phyloP scores from a whole-genome alignment of 1,284 basidiomycete species.

The Rugosomyces carneus region DNA sequence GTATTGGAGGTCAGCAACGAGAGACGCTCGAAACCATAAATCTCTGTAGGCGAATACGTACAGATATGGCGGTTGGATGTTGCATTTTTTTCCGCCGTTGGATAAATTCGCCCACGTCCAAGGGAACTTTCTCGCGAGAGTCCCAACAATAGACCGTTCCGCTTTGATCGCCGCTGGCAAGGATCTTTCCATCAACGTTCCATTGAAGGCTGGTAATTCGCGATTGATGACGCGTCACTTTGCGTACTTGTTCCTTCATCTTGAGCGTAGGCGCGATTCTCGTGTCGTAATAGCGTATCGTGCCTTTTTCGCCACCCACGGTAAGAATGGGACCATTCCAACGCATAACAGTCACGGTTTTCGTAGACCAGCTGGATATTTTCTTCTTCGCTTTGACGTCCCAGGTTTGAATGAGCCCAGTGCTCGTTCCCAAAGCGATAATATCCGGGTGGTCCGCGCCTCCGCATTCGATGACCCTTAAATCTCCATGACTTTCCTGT shows the following conservation, averaged over 20 bases:
- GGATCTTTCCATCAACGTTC: constrained; percentile 41
- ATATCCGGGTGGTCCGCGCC: constrained; percentile 31
- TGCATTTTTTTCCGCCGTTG: constrained; percentile 52
- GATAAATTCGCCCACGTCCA: constrained; percentile 50
- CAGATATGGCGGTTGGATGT: constrained; percentile 51
- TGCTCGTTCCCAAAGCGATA: constrained; percentile 42
- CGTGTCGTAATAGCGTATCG: constrained; percentile 49
- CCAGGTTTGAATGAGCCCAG: constrained; percentile 46
- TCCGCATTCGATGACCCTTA: constrained; percentile 38
- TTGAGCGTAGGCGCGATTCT: constrained; percentile 36
- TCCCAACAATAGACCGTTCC: constrained; percentile 53
- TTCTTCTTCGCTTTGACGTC: constrained; percentile 43
- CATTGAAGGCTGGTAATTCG: constrained; percentile 41
- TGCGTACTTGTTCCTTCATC: constrained; percentile 47
- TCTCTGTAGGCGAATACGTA: constrained; percentile 23
- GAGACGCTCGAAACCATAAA: not conserved
- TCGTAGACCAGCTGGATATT: constrained; percentile 37
- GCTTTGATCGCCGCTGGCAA: constrained; percentile 48
- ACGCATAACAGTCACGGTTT: constrained; percentile 39
- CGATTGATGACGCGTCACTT: constrained; percentile 45
- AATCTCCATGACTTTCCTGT: constrained; percentile 36
- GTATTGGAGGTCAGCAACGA: constrained; percentile 8
- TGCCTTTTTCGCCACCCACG: constrained; percentile 42
- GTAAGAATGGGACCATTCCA: constrained; percentile 44
- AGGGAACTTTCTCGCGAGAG: constrained; percentile 35